These are phyloP conservation scores for Lentinula edodes DNA, from an alignment of 768 basidiomycete genomes.

Conservation along the genomic window DNA sequence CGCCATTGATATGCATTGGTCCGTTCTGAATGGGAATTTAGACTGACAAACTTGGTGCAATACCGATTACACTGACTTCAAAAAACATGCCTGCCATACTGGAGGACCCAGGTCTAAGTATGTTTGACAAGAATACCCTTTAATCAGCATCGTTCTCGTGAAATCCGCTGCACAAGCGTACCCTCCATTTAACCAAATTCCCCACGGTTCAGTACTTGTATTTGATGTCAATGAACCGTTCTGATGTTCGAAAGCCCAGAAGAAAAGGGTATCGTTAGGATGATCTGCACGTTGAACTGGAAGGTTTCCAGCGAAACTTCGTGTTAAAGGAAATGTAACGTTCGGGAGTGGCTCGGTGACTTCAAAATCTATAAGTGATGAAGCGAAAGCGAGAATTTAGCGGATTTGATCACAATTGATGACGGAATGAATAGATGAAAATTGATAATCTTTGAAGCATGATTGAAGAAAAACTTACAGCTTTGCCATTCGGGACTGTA, in stretches of 20 bases:
- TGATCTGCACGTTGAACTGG: slow-evolving; percentile 54
- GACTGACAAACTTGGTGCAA: neutral
- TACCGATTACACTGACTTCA: neutral
- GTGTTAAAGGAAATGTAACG: slow-evolving; percentile 35
- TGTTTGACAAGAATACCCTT: neutral
- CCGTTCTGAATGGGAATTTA: slow-evolving; percentile 45
- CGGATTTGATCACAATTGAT: neutral
- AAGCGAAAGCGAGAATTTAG: neutral
- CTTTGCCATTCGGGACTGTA: slow-evolving; percentile 57
- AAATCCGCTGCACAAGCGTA: slow-evolving; percentile 21
- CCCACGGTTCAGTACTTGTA: slow-evolving; percentile 52
- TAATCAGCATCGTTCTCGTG: neutral
- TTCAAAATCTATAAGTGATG: slow-evolving; percentile 42
- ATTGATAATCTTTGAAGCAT: neutral
- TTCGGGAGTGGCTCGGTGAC: slow-evolving; percentile 59
- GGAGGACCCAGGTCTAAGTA: slow-evolving; percentile 4
- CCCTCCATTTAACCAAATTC: slow-evolving; percentile 75
- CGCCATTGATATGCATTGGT: slow-evolving; percentile 50
- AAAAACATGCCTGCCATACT: slow-evolving; percentile 6
- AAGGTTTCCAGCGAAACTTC: slow-evolving; percentile 62
- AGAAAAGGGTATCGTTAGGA: slow-evolving; percentile 63
- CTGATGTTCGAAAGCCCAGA: slow-evolving; percentile 55
- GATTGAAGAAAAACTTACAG: slow-evolving; percentile 32
- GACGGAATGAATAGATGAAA: neutral
- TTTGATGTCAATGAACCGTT: slow-evolving; percentile 35